Evolutionary conservation across 2,329 filamentous ascomycete species (phyloP), one percentile per base, ranked within the genome.

Genomic region (Exophiala sideris): DNA sequence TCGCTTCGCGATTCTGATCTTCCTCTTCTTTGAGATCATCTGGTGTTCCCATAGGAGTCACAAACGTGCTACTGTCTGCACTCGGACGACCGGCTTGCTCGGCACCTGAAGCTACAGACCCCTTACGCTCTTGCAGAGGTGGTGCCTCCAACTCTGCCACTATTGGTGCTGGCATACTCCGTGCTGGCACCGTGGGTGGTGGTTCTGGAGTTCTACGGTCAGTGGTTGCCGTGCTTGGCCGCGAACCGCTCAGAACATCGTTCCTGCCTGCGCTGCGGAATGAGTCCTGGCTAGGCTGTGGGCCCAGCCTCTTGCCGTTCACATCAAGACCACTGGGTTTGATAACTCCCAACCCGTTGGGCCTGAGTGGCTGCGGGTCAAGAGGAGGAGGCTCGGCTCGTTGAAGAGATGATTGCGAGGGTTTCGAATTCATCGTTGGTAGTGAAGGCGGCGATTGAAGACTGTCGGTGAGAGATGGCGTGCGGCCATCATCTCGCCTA

Each of bases 21-120:
- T 56, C 52, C 12, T 57, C 69, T 18, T 69, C 67, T 61, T 66
- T 64, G 64, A 58, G 57, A 65, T 67, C 29, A 18, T 62, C 66
- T 34, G 71, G 70, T 40, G 68, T 70, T 33, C 65, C 65, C 5
- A 70, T 55, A 12, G 71, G 68, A 24, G 69, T 67, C 14, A 71
- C 68, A 33, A 70, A 64, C 44, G 63, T 66, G 20, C 67, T 66
- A 24, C 56, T 64, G 36, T 48, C 56, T 41, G 69, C 68, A 52
- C 67, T 66, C 14, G 66, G 56, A 7, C 66, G 56, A 29, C 67
- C 66, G 41, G 63, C 41, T 41, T 52, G 65, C 29, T 66, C 66
- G 1, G 68, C 48, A 41, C 55, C 60, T 40, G 60, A 46, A 32
- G 54, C 40, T 34, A 33, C 20, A 21, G 61, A 24, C 14, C 45